Conservation (phyloP, 305 asterid genomes). For the Solanum hybrid region DNA sequence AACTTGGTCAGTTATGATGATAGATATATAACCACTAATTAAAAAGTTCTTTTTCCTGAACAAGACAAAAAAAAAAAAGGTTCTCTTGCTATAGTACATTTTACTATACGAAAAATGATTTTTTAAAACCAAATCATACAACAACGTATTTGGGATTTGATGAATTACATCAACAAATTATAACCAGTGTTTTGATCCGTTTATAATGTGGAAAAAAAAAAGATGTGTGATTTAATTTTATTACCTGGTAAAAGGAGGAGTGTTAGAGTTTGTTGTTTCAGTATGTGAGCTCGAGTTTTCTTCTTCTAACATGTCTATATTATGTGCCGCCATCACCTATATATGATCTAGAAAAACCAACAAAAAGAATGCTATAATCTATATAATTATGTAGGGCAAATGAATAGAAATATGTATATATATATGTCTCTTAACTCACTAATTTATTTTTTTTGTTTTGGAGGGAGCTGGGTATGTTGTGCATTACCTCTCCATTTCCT, state of each 20-base stretch:
- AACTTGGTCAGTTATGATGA: neutral
- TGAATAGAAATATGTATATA: neutral
- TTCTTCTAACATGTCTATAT: neutral
- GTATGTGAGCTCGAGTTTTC: neutral
- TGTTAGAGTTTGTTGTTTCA: neutral
- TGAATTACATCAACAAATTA: neutral
- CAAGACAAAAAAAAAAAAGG: neutral
- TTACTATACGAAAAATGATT: neutral
- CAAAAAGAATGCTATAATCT: neutral
- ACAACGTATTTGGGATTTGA: neutral
- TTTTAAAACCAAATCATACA: neutral
- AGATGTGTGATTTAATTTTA: neutral
- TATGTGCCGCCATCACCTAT: neutral
- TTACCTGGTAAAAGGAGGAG: neutral
- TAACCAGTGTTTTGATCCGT: neutral
- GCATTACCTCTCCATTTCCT: neutral
- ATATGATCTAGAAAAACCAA: neutral
- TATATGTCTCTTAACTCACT: too few species aligned
- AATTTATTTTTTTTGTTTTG: too few species aligned
- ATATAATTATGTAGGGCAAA: neutral
- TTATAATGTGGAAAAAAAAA: neutral
- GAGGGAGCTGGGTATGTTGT: neutral
- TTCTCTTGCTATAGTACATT: neutral
- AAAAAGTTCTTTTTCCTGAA: neutral
- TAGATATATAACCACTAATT: neutral